Evolutionary conservation across 2,329 filamentous ascomycete species (phyloP).

Genomic region (Fusarium poae): DNA sequence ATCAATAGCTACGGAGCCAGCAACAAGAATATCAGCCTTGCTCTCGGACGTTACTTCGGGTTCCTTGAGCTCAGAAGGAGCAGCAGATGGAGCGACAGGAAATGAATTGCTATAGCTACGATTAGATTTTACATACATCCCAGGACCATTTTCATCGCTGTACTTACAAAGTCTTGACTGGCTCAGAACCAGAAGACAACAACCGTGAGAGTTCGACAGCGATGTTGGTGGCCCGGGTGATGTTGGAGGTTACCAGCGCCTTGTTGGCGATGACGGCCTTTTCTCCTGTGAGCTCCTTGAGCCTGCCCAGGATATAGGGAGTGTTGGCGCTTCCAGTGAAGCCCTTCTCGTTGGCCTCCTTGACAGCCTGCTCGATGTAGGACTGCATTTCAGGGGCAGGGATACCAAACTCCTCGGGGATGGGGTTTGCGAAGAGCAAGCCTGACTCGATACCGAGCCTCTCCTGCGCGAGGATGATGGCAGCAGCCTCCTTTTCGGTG

Average conservation of each 20-base stretch:
- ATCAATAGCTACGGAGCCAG: constrained; percentile 91
- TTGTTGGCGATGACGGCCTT: constrained; percentile 81
- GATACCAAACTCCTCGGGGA: constrained; percentile 78
- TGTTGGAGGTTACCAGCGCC: constrained; percentile 68
- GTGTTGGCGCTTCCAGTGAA: constrained; percentile 83
- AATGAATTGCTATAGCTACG: constrained; percentile 52
- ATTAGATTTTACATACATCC: constrained; percentile 52
- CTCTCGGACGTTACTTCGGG: constrained; percentile 27
- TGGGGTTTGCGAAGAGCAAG: constrained; percentile 89
- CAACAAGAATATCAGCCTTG: constrained; percentile 79
- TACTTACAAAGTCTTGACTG: constrained; percentile 56
- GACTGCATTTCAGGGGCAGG: constrained; percentile 77
- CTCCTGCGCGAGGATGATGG: constrained; percentile 86
- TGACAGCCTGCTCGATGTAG: constrained; percentile 76
- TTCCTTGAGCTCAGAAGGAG: constrained; percentile 30
- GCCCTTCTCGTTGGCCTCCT: constrained; percentile 73
- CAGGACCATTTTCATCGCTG: constrained; percentile 39
- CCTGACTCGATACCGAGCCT: constrained; percentile 80
- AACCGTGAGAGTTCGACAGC: constrained; percentile 66
- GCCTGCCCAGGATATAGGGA: constrained; percentile 82
- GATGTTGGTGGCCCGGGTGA: constrained; percentile 67
- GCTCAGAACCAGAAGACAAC: constrained; percentile 50
- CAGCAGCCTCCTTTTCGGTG: constrained; percentile 84
- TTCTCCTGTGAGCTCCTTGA: constrained; percentile 81
- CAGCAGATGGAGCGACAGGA: constrained; percentile 33